A percentile compares a stretch with the other conserved stretches of the same genome.
phyloP scores from a whole-genome alignment of 805 yeast species.

The Myxozyma neglecta region DNA sequence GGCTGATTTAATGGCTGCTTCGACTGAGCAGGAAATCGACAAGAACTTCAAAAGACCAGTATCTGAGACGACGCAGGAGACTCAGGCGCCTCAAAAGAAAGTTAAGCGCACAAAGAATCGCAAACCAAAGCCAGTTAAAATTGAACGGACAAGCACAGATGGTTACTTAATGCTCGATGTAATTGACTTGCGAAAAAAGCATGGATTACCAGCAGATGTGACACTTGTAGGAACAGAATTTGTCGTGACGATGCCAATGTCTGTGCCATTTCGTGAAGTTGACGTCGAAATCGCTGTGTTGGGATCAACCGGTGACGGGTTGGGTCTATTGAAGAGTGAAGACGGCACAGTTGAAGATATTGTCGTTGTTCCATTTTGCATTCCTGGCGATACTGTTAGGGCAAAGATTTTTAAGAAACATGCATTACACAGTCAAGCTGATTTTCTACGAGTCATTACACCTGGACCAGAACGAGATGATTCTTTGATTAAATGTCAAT shows the following conservation, averaged over 20 bases:
- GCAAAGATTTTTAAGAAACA: constrained; percentile 73
- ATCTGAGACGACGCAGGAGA: not conserved
- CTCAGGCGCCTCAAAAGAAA: not conserved
- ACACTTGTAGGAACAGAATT: constrained; percentile 54
- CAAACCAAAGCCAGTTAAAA: constrained; percentile 46
- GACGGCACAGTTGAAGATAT: constrained; percentile 54
- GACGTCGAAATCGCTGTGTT: constrained; percentile 59
- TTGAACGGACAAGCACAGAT: constrained; percentile 74
- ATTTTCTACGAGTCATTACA: constrained; percentile 55
- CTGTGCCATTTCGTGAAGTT: constrained; percentile 46
- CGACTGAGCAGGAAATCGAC: not conserved
- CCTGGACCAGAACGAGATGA: constrained; percentile 55
- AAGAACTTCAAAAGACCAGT: not conserved
- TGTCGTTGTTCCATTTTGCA: constrained; percentile 78
- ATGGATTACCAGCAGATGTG: constrained; percentile 40
- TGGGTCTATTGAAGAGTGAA: constrained; percentile 69
- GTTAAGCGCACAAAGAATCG: constrained; percentile 12
- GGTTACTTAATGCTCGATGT: constrained; percentile 81
- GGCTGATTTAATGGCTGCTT: too few relatives aligned
- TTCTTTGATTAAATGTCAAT: constrained; percentile 65
- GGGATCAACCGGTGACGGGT: constrained; percentile 84
- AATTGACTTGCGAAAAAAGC: constrained; percentile 51
- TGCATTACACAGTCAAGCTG: constrained; percentile 66
- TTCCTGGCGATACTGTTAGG: constrained; percentile 78
- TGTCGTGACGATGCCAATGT: constrained; percentile 53